Evolutionary conservation across 768 basidiomycete species (phyloP).

Genomic region (Suillus tomentosus): DNA sequence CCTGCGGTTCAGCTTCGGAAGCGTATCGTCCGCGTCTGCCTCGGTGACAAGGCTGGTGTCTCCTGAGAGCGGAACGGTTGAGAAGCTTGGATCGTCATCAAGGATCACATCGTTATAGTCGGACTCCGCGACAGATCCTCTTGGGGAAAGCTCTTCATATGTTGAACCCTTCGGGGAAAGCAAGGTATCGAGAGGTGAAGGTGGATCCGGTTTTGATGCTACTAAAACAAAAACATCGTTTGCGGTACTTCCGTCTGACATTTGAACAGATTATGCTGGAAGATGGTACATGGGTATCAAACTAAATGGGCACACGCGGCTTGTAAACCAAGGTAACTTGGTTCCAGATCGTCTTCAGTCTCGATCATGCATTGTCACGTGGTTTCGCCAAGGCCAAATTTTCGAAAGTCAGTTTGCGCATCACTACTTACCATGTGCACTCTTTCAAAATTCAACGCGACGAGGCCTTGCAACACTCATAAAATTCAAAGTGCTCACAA

Average conservation of each 20-base stretch:
- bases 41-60: constrained; percentile 16
- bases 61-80: constrained; percentile 45
- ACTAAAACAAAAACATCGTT: constrained; percentile 15
- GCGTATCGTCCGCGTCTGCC: constrained; percentile 23
- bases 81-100: constrained; percentile 52
- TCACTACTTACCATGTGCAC: not conserved
- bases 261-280: constrained; percentile 15
- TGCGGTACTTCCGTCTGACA: constrained; percentile 21
- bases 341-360: not conserved
- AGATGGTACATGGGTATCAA: constrained; percentile 17
- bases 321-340: not conserved
- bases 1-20: constrained; percentile 27
- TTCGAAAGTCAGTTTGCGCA: not conserved
- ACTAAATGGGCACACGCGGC: not conserved
- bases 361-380: not conserved
- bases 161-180: constrained; percentile 48
- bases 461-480: not conserved
- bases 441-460: not conserved
- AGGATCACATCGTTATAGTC: constrained; percentile 64
- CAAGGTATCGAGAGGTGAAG: constrained; percentile 44
- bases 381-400: not conserved
- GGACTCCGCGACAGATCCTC: constrained; percentile 53
- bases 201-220: constrained; percentile 16
- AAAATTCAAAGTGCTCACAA: not conserved
- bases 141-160: constrained; percentile 31